Evolutionary conservation across 2,329 filamentous ascomycete genomes (phyloP).

Genomic region (Ophiobolus disseminans): DNA sequence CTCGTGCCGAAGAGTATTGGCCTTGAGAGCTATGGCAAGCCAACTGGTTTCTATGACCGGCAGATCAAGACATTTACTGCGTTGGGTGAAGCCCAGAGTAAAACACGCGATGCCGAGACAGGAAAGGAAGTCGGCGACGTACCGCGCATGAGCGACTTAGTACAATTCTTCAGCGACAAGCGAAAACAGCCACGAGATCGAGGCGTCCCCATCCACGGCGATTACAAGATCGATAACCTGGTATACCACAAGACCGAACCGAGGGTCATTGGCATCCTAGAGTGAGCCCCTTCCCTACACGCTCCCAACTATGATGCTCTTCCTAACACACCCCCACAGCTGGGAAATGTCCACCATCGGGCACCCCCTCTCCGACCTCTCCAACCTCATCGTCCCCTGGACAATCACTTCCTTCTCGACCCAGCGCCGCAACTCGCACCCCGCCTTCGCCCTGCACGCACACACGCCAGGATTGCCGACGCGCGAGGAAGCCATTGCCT

Average conservation of each 20-base stretch:
- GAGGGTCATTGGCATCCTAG: conserved; percentile 86
- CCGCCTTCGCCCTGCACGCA: conserved; percentile 66
- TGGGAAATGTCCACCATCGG: conserved; percentile 94
- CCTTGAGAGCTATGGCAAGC: conserved; percentile 74
- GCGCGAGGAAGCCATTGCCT: conserved; percentile 64
- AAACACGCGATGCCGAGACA: conserved; percentile 76
- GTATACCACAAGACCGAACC: conserved; percentile 85
- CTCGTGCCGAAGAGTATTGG: conserved; percentile 71
- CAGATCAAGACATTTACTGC: conserved; percentile 83
- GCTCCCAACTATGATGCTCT: too few relatives aligned
- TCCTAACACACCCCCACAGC: conserved; percentile 30
- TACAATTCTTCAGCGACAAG: conserved; percentile 76
- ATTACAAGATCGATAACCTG: conserved; percentile 78
- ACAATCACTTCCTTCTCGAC: conserved; percentile 48
- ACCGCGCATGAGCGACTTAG: conserved; percentile 80
- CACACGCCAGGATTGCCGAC: conserved; percentile 70
- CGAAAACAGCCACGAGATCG: conserved; percentile 75
- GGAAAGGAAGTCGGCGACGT: conserved; percentile 77
- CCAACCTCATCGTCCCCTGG: conserved; percentile 70
- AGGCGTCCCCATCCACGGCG: conserved; percentile 83
- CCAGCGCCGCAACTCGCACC: conserved; percentile 48
- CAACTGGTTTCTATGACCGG: conserved; percentile 78
- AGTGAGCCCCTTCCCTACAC: conserved; percentile 49
- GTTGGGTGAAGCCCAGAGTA: conserved; percentile 78
- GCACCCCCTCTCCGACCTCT: conserved; percentile 89